Evolutionary conservation across 805 yeast species (phyloP).

Genomic region (Cyberlindnera sargentensis): DNA sequence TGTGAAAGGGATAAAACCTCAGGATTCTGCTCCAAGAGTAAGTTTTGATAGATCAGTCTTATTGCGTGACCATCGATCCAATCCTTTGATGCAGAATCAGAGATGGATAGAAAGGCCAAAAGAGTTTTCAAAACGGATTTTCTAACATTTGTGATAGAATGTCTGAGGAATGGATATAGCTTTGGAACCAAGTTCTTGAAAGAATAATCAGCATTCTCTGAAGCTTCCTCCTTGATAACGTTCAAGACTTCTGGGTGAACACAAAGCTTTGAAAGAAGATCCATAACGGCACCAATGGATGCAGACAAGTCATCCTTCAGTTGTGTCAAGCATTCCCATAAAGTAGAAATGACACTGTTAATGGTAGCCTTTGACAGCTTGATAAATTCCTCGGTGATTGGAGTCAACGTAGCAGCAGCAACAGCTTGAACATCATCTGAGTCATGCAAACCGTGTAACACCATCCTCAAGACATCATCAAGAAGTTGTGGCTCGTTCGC

Average conservation of each 20-base stretch:
- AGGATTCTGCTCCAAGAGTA: conserved; percentile 80
- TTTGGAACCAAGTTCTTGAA: conserved; percentile 81
- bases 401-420: conserved; percentile 87
- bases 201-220: conserved; percentile 43
- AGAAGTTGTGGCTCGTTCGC: conserved; percentile 47
- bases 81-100: conserved; percentile 42
- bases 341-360: conserved; percentile 48
- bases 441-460: conserved; percentile 73
- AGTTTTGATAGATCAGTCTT: conserved; percentile 77
- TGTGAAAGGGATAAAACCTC: conserved; percentile 61
- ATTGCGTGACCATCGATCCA: conserved; percentile 78
- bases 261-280: conserved; percentile 80
- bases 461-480: conserved; percentile 73
- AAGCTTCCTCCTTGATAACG: conserved; percentile 58
- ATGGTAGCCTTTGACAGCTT: conserved; percentile 43
- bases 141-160: conserved; percentile 87
- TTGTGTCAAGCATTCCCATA: conserved; percentile 87
- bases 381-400: conserved; percentile 87
- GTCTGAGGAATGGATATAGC: conserved; percentile 86
- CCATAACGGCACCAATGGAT: conserved; percentile 94
- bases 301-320: conserved; percentile 90
- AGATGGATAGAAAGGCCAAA: conserved; percentile 60
- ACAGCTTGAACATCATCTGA: conserved; percentile 95
- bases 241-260: conserved; percentile 71
- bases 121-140: conserved; percentile 80